phyloP scores from a whole-genome alignment of 768 basidiomycete species.

The Omphalotus guepiniiformis region DNA sequence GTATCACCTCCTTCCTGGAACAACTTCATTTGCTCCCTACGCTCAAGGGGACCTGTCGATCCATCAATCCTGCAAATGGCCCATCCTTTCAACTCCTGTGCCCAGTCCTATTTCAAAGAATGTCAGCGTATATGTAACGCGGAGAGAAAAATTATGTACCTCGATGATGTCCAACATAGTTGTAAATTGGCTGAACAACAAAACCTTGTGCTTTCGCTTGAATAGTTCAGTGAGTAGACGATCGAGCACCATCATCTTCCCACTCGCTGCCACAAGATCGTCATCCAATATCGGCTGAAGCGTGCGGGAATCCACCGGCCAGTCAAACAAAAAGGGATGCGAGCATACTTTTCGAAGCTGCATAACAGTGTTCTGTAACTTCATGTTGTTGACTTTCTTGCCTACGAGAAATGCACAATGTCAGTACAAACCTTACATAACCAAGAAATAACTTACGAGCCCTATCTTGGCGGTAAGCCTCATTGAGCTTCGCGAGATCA shows the following conservation, averaged over 20 bases:
- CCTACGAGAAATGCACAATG: slow-evolving; percentile 35
- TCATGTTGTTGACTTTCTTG: slow-evolving; percentile 87
- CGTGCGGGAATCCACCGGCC: slow-evolving; percentile 65
- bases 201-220: slow-evolving; percentile 29
- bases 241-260: slow-evolving; percentile 87
- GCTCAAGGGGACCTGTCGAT: slow-evolving; percentile 68
- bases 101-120: slow-evolving; percentile 79
- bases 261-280: slow-evolving; percentile 79
- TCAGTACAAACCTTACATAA: not conserved
- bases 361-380: slow-evolving; percentile 93
- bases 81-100: slow-evolving; percentile 78
- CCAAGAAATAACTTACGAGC: slow-evolving; percentile 42
- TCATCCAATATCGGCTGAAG: slow-evolving; percentile 65
- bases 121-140: not conserved
- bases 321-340: slow-evolving; percentile 88
- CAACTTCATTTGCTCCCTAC: slow-evolving; percentile 77
- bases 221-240: slow-evolving; percentile 10
- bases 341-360: slow-evolving; percentile 95
- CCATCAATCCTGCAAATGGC: slow-evolving; percentile 91
- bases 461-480: slow-evolving; percentile 52
- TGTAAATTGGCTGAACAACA: slow-evolving; percentile 92
- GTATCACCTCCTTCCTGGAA: slow-evolving; percentile 75
- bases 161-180: slow-evolving; percentile 96
- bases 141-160: slow-evolving; percentile 37
- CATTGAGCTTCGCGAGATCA: slow-evolving; percentile 49